phyloP scores from a whole-genome alignment of 768 basidiomycete genomes.

The Clitopilus hobsonii region DNA sequence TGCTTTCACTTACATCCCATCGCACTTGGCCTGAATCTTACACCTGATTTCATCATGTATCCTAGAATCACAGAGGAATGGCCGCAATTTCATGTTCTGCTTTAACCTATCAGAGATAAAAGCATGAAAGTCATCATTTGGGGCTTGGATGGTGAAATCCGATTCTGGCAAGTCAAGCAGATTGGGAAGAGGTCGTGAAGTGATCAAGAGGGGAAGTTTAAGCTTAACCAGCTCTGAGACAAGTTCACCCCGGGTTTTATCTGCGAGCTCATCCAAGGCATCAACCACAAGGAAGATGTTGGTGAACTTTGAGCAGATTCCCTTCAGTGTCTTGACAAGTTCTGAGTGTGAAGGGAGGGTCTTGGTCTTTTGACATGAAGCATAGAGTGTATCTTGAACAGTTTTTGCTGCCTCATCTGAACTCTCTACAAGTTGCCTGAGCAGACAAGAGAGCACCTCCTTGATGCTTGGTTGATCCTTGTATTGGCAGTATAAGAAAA shows the following conservation, averaged over 20 bases:
- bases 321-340: background rate
- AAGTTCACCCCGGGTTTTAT: background rate
- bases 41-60: background rate
- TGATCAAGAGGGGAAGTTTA: background rate
- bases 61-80: background rate
- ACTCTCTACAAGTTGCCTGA: background rate
- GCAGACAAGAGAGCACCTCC: background rate
- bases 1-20: background rate
- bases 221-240: background rate
- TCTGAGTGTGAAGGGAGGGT: background rate
- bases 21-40: background rate
- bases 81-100: background rate
- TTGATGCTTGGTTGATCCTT: background rate
- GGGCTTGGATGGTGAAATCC: background rate
- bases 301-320: background rate
- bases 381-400: background rate
- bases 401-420: background rate
- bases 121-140: background rate
- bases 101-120: background rate
- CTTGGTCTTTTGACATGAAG: background rate
- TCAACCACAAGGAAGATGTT: background rate
- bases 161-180: background rate
- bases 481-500: background rate
- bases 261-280: background rate
- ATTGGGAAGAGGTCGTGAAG: background rate